These are phyloP conservation scores for Akanthomyces dipterigenus DNA, from an alignment of 2,329 filamentous ascomycete genomes.

Conservation along the genomic window DNA sequence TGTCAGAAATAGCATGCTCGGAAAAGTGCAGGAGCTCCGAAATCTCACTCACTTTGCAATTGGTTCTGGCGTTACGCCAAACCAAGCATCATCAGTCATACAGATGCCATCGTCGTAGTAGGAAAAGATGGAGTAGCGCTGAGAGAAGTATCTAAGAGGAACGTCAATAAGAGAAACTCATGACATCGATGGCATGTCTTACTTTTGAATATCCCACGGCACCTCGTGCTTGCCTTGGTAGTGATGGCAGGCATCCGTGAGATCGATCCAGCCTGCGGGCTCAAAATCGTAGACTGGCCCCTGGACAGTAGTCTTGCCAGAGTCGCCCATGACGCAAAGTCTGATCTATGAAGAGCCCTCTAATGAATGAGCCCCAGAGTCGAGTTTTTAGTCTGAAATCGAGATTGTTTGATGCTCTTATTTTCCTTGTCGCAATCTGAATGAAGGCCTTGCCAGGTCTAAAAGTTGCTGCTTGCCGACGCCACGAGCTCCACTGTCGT, in stretches of 20 bases:
- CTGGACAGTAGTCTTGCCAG: neutral
- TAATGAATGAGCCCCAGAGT: neutral
- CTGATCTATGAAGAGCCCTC: neutral
- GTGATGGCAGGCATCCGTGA: slow-evolving; percentile 64
- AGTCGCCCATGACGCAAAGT: neutral
- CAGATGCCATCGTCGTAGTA: slow-evolving; percentile 81
- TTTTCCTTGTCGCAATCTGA: neutral
- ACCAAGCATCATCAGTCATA: slow-evolving; percentile 94
- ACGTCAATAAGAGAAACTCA: neutral
- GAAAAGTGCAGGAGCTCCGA: neutral
- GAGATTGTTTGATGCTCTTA: neutral
- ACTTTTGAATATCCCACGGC: slow-evolving; percentile 82
- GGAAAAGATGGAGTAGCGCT: slow-evolving; percentile 81
- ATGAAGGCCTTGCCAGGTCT: neutral
- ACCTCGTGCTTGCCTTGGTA: slow-evolving; percentile 66
- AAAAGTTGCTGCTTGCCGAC: slow-evolving; percentile 4
- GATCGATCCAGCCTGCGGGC: slow-evolving; percentile 38
- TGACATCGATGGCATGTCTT: neutral
- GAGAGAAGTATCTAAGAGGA: slow-evolving; percentile 73
- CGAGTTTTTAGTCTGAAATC: neutral
- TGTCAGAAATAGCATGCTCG: slow-evolving; percentile 16
- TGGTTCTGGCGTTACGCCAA: slow-evolving; percentile 89
- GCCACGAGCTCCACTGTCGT: neutral
- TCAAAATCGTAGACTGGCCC: slow-evolving; percentile 26
- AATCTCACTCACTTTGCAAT: slow-evolving; percentile 62